Base-by-base conservation (phyloP, 352 stramenopile species). In the Thalassiosira livingstoniorum region DNA sequence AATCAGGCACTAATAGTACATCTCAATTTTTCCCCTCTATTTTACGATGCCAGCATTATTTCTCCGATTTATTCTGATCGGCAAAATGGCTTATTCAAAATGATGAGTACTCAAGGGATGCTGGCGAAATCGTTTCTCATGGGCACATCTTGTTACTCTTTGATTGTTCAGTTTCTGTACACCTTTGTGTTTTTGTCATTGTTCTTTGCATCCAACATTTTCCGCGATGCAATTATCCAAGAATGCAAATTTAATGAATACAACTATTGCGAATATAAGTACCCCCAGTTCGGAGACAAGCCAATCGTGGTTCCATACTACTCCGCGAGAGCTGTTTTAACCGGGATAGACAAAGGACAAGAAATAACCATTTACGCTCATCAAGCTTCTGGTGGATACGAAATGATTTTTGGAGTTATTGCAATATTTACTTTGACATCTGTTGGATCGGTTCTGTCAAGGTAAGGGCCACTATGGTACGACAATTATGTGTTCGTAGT, bases 41-140 rank as follows among this genome's bases (percentile, higher is more conserved):
- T n/a, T n/a, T n/a, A n/a, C n/a, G n/a, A n/a, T n/a, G n/a, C 87
- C 32, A 69, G 27, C 25, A 64, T 91, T 7, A 82, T 91, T 39
- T 55, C 66, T 27, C 79, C 86, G 3, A 72, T 91, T 18, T 89
- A 91, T 58, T 42, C 21, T 23, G 86, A 91, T 43, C 53, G 69
- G n/a, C 57, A 66, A 32, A 39, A 39, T 31, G 80, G 80, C 29
- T 47, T 83, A 15, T 91, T 88, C 65, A 79, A 91, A 43, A 82
- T 90, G 67, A 82, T 89, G 58, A 45, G 27, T 13, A 72, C 61
- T 7, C 86, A 91, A 62, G 79, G 83, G 15, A 73, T 91, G 57
- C 18, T 90, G 43, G 45, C 73, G 21, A 55, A 53, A n/a, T 80
- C 75, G 21, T 91, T 80, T 74, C 18, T 90, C 60, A 43, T 78